Evolutionary conservation across 306 rosid genomes (phyloP), one percentile per base, ranked within the genome.

Genomic region (Delonix regia): DNA sequence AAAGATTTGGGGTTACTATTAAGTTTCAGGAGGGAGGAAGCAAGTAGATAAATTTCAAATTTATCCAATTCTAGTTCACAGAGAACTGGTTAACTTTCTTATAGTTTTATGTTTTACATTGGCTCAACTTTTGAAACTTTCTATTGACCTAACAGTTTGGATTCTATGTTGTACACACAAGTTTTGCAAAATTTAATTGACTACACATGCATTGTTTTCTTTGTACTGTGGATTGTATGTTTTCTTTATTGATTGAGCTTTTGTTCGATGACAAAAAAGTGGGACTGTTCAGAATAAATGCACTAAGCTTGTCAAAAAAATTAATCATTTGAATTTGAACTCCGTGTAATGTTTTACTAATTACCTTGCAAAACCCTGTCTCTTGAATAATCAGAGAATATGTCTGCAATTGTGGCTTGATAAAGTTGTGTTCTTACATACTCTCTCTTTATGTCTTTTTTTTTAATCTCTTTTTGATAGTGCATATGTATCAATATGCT

Each of bases 401-500:
- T 14, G 52, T 76, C 60, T 25, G 21, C 55, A 19, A 38, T 63
- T 63, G 48, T 39, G 33, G 57, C 68, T 41, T 76, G 18, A 10
- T 52, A 22, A 12, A 56, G 0, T 72, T 34, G 70, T 45, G 22
- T 53, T 47, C 30, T 44, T 36, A 15, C 41, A 27, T 12, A 30
- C 62, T 30, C 30, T 22, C 63, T 16, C 27, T 1, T 3, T 6
- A 15, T 36, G 13, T 49, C n/a, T 15, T 38, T 27, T 5, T 49
- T 51, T n/a, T n/a, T n/a, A n/a, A n/a, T 42, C 15, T 15, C 4
- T 38, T 22, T 47, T 15, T 25, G 1, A 15, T 57, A 67, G 5
- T 30, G n/a, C 61, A 28, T 76, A 7, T 42, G 69, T 57, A 19
- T 73, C 53, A 27, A 59, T 73, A 60, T 67, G 30, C 61, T 79